phyloP scores from a whole-genome alignment of 805 yeast genomes.

The Zygosaccharomyces rouxii region DNA sequence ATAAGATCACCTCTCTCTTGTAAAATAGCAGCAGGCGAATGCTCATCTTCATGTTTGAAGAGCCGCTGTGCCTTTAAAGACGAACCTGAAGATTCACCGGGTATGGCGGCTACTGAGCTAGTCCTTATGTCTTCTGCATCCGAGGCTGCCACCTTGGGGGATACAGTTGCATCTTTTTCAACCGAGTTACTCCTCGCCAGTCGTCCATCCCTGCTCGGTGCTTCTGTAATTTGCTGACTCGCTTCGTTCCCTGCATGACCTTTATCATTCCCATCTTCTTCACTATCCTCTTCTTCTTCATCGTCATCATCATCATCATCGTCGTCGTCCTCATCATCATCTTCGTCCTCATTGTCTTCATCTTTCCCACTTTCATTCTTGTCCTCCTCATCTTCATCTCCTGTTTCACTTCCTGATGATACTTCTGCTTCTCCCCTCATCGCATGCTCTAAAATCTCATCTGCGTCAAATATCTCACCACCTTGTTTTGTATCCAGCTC shows the following conservation, averaged over 20 bases:
- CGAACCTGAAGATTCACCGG: background rate
- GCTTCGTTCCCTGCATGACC: background rate
- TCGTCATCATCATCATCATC: background rate
- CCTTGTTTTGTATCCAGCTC: conserved; percentile 34
- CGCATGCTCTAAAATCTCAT: conserved; percentile 17
- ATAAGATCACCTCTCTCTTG: conserved; percentile 20
- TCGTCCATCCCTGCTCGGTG: background rate
- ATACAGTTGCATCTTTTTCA: background rate
- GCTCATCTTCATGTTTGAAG: conserved; percentile 11
- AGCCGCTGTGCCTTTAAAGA: background rate
- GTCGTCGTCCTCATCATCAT: background rate
- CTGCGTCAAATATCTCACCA: conserved; percentile 23
- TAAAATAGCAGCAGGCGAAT: conserved; percentile 26
- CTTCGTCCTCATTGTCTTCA: background rate
- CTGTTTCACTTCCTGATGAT: conserved; percentile 7
- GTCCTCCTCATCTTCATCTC: conserved; percentile 13
- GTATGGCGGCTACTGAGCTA: background rate
- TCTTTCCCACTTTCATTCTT: conserved; percentile 1
- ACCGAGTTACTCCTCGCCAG: background rate
- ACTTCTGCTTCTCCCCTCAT: conserved; percentile 12
- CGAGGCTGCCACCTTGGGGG: conserved; percentile 1
- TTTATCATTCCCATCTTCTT: background rate
- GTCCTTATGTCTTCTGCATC: conserved; percentile 3
- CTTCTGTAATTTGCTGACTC: background rate
- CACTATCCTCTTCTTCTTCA: background rate